Percentiles rank a stretch among this genome's conserved stretches.
Conservation (phyloP, 2,329 filamentous ascomycete species). For the Colletotrichum orbiculare region DNA sequence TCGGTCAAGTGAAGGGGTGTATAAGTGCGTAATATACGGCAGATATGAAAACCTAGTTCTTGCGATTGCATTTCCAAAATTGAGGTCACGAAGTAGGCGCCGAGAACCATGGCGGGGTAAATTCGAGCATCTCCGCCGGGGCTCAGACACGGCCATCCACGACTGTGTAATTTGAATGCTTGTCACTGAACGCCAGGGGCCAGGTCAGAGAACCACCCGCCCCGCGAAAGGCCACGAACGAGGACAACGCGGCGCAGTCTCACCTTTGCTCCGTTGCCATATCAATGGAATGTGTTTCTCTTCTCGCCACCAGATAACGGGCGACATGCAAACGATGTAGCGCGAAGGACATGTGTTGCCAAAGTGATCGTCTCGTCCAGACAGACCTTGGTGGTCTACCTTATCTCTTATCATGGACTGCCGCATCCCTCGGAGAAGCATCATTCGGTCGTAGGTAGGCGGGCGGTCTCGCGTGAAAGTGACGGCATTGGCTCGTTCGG, state of each 20-base stretch:
- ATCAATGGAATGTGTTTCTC: background rate
- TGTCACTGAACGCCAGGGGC: background rate
- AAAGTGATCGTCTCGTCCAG: no score
- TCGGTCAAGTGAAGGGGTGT: no score
- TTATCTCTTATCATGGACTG: slow-evolving; percentile 25
- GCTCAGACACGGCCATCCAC: slow-evolving; percentile 10
- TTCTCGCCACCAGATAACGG: background rate
- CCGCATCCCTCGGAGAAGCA: slow-evolving; percentile 37
- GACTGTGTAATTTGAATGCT: slow-evolving; percentile 16
- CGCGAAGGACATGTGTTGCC: no score
- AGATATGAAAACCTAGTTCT: no score
- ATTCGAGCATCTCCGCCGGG: slow-evolving; percentile 23
- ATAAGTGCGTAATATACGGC: no score
- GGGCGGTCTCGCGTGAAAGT: slow-evolving; percentile 20
- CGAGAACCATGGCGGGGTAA: background rate
- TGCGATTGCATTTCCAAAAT: no score
- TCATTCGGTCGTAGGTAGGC: slow-evolving; percentile 5
- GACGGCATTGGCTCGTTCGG: slow-evolving; percentile 27
- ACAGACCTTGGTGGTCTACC: background rate
- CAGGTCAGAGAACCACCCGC: slow-evolving; percentile 5
- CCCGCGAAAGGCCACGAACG: slow-evolving; percentile 2
- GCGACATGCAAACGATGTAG: background rate
- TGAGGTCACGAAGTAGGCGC: no score
- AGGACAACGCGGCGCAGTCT: background rate
- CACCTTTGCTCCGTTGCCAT: background rate